Evolutionary conservation across 192 early-diverging fungal species (phyloP).

Genomic region (Phlyctochytrium planicorne): DNA sequence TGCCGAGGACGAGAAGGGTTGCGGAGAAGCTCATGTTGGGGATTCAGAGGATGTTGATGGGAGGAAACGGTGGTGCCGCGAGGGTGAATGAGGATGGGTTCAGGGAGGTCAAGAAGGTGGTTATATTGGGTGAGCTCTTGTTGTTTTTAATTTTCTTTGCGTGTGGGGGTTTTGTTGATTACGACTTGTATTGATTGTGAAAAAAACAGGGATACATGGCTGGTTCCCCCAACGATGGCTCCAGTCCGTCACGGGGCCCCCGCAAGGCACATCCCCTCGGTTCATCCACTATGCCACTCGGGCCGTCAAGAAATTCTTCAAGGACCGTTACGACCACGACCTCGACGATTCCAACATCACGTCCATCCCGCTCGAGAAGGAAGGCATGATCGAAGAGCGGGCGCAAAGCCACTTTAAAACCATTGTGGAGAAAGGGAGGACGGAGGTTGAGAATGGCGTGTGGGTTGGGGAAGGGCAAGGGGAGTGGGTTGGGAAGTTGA

Average conservation of each 20-base stretch:
- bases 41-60: background rate
- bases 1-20: background rate
- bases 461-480: conserved; percentile 24
- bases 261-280: conserved; percentile 82
- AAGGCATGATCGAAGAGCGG: conserved; percentile 82
- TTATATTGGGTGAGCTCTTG: background rate
- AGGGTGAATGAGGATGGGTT: background rate
- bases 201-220: conserved; percentile 53
- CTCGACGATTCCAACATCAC: conserved; percentile 47
- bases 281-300: conserved; percentile 81
- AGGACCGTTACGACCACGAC: conserved; percentile 25
- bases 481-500: conserved; percentile 21
- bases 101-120: background rate
- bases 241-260: conserved; percentile 73
- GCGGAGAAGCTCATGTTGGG: background rate
- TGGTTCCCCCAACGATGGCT: conserved; percentile 74
- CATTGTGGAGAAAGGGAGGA: too few species aligned
- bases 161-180: too few species aligned
- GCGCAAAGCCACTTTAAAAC: conserved; percentile 45
- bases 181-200: too few species aligned
- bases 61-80: background rate
- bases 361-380: conserved; percentile 79
- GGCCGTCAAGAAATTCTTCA: conserved; percentile 43
- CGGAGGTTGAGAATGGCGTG: too few species aligned
- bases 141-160: too few species aligned